phyloP scores from a whole-genome alignment of 2,329 filamentous ascomycete genomes.

The Aspergillus pseudoglaucus region DNA sequence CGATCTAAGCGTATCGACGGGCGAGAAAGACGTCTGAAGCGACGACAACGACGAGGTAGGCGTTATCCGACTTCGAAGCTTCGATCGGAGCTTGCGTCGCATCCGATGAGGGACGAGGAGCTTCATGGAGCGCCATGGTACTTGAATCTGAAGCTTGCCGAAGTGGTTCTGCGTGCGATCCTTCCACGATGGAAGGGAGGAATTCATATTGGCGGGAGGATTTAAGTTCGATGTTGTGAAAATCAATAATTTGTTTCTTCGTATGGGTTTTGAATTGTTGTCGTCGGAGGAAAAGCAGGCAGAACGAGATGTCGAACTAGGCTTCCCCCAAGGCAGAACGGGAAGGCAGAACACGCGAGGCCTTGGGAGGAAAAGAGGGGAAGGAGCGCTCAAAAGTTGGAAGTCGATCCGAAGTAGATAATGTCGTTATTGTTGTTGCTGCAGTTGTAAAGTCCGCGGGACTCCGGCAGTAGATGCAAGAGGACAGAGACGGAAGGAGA shows the following conservation, averaged over 20 bases:
- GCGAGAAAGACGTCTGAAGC: slow-evolving; percentile 76
- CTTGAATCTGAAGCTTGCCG: slow-evolving; percentile 40
- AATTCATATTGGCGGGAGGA: slow-evolving; percentile 26
- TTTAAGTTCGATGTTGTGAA: slow-evolving; percentile 8
- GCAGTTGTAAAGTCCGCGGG: no score
- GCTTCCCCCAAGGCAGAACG: slow-evolving; percentile 1
- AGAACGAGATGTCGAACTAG: no score
- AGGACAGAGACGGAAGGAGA: slow-evolving; percentile 12
- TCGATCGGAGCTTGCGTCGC: slow-evolving; percentile 62
- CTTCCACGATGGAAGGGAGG: slow-evolving; percentile 40
- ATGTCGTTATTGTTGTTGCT: no score
- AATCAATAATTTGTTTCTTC: no score
- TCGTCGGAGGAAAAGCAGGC: no score
- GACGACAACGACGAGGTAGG: slow-evolving; percentile 66
- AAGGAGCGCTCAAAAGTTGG: slow-evolving; percentile 6
- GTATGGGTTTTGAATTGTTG: no score
- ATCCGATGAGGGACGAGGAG: slow-evolving; percentile 56
- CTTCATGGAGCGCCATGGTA: slow-evolving; percentile 46
- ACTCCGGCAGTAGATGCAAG: no score
- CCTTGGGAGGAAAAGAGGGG: slow-evolving; percentile 13
- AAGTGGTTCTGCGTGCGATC: slow-evolving; percentile 39
- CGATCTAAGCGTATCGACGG: slow-evolving; percentile 67
- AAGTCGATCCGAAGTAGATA: no score
- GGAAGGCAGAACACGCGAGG: slow-evolving; percentile 15
- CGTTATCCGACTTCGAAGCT: slow-evolving; percentile 59